A percentile compares a stretch with the other conserved stretches of the same genome.
Conservation (phyloP, 768 basidiomycete genomes). For the Hirschioporus abietinus region DNA sequence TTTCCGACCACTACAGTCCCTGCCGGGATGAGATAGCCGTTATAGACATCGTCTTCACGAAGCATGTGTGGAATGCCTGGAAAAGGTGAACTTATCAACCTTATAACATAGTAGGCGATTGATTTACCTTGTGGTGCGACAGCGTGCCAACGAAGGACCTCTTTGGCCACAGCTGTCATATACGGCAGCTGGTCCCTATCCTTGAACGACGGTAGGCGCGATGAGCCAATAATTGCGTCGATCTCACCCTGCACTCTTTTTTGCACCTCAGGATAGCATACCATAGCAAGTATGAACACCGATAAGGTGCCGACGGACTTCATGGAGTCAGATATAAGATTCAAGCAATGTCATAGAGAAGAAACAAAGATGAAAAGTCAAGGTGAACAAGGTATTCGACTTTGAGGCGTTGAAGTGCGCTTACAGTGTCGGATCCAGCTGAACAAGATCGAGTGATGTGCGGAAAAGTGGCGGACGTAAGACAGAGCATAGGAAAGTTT, state of each 20-base stretch:
- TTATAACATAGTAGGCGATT: conserved; percentile 1
- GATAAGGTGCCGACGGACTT: conserved; percentile 3
- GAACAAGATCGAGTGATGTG: not conserved
- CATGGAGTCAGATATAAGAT: not conserved
- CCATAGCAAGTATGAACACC: conserved; percentile 7
- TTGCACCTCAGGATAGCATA: conserved; percentile 7
- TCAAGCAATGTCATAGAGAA: not conserved
- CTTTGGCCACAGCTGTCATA: conserved; percentile 9
- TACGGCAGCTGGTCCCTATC: conserved; percentile 11
- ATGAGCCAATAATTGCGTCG: conserved; percentile 7
- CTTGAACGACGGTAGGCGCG: conserved; percentile 7
- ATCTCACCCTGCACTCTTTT: conserved; percentile 9
- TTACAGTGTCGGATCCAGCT: conserved; percentile 1
- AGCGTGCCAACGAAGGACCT: conserved; percentile 8
- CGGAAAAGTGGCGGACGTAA: not conserved
- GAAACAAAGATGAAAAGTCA: not conserved
- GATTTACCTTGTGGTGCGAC: conserved; percentile 13
- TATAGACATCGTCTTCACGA: conserved; percentile 29
- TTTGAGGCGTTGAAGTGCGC: not conserved
- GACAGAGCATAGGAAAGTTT: not conserved
- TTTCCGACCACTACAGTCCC: conserved; percentile 29
- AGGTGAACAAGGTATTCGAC: not conserved
- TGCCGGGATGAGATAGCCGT: conserved; percentile 31
- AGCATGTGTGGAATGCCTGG: conserved; percentile 38
- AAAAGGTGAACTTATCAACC: not conserved